phyloP scores from a whole-genome alignment of 768 basidiomycete species.

The Porphyrellus cyaneotinctus region DNA sequence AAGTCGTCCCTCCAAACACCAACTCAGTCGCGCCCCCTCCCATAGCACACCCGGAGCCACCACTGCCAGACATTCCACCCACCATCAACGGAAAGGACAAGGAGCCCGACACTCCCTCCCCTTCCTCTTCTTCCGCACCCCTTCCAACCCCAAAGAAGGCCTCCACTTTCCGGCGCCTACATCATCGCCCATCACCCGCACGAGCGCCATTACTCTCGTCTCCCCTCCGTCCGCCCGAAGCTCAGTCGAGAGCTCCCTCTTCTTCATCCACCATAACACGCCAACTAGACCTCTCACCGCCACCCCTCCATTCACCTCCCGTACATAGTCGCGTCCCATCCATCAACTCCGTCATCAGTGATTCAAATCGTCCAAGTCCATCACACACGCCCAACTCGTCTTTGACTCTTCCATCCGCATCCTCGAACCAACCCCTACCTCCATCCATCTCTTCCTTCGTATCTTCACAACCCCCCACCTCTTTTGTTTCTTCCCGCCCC shows the following conservation, averaged over 20 bases:
- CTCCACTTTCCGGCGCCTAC: slow-evolving; percentile 54
- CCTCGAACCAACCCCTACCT: slow-evolving; percentile 6
- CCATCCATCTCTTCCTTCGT: slow-evolving; percentile 3
- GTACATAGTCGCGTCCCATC: slow-evolving; percentile 31
- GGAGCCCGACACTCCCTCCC: background rate
- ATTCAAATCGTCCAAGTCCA: slow-evolving; percentile 6
- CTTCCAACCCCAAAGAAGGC: slow-evolving; percentile 27
- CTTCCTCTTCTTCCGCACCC: slow-evolving; percentile 6
- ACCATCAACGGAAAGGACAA: slow-evolving; percentile 10
- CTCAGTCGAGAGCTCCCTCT: slow-evolving; percentile 17
- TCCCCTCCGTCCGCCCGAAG: slow-evolving; percentile 30
- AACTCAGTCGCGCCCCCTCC: background rate
- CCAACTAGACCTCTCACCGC: slow-evolving; percentile 23
- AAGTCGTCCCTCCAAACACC: background rate
- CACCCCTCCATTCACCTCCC: slow-evolving; percentile 26
- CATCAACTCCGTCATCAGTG: slow-evolving; percentile 22
- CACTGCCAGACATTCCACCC: background rate
- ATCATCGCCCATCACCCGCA: slow-evolving; percentile 29
- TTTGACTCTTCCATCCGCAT: background rate
- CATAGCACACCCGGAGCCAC: background rate
- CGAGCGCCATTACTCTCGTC: slow-evolving; percentile 30
- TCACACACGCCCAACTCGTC: slow-evolving; percentile 13
- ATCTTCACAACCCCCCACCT: slow-evolving; percentile 11
- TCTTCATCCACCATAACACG: slow-evolving; percentile 17
- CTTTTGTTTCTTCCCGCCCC: slow-evolving; percentile 8